Evolutionary conservation across 164 flowering plant genomes (phyloP), one percentile per base, ranked within the genome.

Genomic region (Euptelea pleiosperma): DNA sequence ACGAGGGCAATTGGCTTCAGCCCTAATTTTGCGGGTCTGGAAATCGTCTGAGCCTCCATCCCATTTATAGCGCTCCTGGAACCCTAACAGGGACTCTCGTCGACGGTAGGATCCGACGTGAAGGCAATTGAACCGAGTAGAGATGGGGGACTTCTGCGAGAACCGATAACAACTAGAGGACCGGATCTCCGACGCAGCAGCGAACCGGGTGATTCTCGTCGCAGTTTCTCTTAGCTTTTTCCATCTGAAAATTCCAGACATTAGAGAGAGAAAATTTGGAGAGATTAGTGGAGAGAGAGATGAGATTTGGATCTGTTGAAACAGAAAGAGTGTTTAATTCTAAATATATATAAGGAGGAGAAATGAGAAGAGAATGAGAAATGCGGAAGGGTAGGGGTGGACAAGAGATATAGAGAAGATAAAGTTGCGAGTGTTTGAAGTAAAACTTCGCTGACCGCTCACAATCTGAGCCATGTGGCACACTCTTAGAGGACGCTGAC

Each of bases 1-100:
- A 1, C 92, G 75, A 0, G 96, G 96, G 61, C 97, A 90, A 64
- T 84, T 83, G 3, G 89, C 81, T 49, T 87, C 94, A 0, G 92
- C 90, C 58, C 79, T 69, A 50, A 86, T 82, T 63, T 72, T 84
- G 25, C 96, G 77, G 3, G 72, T 61, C 3, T 57, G 60, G 29
- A 57, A 70, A 8, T 70, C 72, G 41, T 68, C 74, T 18, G 65
- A 56, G 16, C 58, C 57, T 19, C 84, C 85, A 52, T 81, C 87
- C 92, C 88, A 87, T 65, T 89, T 89, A 58, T 75, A 74, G 14
- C 98, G 76, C 67, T 80, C 84, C 61, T 87, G 96, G 4, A 70
- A 45, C 6, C 84, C 82, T 29, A 76, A 22, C 3, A 69, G 41
- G 0, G 73, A 53, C 19, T 65, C 77, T 30, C 79, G 60, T 2